These are phyloP conservation scores for Fomitopsis betulina DNA, from an alignment of 1,284 basidiomycete species.

Conservation along the genomic window DNA sequence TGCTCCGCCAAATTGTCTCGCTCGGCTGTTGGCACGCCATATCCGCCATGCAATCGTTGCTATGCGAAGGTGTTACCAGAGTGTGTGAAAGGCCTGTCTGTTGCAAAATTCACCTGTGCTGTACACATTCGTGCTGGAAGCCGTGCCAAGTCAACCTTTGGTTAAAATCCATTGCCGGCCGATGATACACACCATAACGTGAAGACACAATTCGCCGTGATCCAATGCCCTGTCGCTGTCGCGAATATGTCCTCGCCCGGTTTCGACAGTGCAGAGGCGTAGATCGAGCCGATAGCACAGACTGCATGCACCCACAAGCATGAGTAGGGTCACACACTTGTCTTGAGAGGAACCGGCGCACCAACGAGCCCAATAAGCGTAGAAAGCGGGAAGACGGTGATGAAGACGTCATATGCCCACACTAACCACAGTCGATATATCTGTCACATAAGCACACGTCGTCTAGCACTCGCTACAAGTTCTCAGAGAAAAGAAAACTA, in stretches of 20 bases:
- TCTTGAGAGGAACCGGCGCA: not conserved
- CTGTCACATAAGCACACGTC: not conserved
- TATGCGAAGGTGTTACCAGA: not conserved
- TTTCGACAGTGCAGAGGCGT: not conserved
- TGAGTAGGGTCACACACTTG: not conserved
- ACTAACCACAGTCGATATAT: constrained; percentile 7
- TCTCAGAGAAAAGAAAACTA: not conserved
- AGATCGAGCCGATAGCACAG: constrained; percentile 3
- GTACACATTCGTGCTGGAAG: not conserved
- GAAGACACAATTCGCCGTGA: constrained; percentile 2
- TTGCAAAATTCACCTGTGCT: not conserved
- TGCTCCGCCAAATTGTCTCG: not conserved
- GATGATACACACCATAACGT: not conserved
- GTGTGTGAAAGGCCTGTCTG: no score
- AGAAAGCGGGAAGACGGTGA: constrained; percentile 1
- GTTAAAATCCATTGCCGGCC: not conserved
- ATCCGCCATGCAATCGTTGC: not conserved
- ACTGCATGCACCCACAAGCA: not conserved
- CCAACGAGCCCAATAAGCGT: not conserved
- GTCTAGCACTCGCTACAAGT: no score
- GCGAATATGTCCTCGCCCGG: constrained; percentile 1
- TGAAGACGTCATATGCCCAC: not conserved
- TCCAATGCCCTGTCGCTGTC: constrained; percentile 1
- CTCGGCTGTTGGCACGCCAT: not conserved
- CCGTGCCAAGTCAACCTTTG: not conserved